Evolutionary conservation across 1,284 basidiomycete species (phyloP).

Genomic region (Papiliotrema laurentii): DNA sequence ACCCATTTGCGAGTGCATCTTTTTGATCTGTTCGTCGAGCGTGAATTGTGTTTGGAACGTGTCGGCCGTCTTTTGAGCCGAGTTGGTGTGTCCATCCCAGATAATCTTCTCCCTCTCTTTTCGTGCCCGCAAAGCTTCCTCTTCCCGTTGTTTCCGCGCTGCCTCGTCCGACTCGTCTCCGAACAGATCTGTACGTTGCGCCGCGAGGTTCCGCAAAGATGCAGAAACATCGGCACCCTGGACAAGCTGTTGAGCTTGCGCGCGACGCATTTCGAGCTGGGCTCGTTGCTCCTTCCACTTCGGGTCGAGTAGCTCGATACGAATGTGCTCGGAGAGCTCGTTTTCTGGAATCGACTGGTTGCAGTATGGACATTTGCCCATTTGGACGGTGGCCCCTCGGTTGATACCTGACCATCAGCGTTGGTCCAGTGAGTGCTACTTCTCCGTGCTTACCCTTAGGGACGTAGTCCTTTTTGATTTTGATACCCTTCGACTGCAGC

Average conservation of each 20-base stretch:
- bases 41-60: conserved; percentile 86
- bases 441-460: conserved; percentile 68
- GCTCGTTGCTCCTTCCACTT: conserved; percentile 95
- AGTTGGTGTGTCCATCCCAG: conserved; percentile 92
- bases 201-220: conserved; percentile 83
- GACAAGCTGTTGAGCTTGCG: conserved; percentile 81
- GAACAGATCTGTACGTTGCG: conserved; percentile 90
- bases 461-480: conserved; percentile 95
- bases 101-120: conserved; percentile 86
- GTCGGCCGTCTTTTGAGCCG: conserved; percentile 79
- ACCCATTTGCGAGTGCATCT: conserved; percentile 74
- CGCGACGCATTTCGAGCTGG: conserved; percentile 75
- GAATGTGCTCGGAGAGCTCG: conserved; percentile 95
- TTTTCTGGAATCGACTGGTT: conserved; percentile 89
- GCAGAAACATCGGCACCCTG: conserved; percentile 83
- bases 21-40: conserved; percentile 91
- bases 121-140: conserved; percentile 68
- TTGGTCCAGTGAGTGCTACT: conserved; percentile 7
- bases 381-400: conserved; percentile 59
- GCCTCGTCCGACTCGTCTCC: conserved; percentile 80
- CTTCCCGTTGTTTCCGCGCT: conserved; percentile 74
- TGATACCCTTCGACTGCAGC: conserved; percentile 78
- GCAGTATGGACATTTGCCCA: conserved; percentile 88
- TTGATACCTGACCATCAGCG: conserved; percentile 55
- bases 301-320: conserved; percentile 95